These are phyloP conservation scores for Platanus orientalis DNA, from an alignment of 164 flowering plant species.

Conservation along the genomic window DNA sequence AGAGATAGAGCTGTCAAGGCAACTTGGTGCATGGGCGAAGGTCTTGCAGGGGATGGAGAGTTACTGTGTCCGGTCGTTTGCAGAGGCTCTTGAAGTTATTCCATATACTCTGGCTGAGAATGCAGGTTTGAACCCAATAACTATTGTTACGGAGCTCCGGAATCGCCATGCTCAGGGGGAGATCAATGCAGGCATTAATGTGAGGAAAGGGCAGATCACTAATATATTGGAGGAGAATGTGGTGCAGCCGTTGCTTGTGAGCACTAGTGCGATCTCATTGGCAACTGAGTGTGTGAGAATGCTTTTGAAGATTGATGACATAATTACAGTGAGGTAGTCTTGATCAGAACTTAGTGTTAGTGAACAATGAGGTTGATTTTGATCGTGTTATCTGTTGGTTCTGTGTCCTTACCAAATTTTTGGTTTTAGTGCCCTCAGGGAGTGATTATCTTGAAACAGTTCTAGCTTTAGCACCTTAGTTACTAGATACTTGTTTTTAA, in stretches of 20 bases:
- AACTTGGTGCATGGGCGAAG: too few relatives aligned
- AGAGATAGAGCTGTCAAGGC: too few relatives aligned
- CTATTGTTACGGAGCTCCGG: constrained; percentile 89
- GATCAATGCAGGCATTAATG: constrained; percentile 93
- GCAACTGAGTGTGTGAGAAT: constrained; percentile 96
- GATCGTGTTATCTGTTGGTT: too few relatives aligned
- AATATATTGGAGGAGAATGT: constrained; percentile 97
- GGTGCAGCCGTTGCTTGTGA: constrained; percentile 93
- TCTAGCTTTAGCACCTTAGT: too few relatives aligned
- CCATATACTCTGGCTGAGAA: constrained; percentile 94
- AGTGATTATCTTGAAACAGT: too few relatives aligned
- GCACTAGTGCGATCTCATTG: constrained; percentile 83
- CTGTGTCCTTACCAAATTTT: too few relatives aligned
- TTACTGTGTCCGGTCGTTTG: constrained; percentile 72
- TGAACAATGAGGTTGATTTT: too few relatives aligned
- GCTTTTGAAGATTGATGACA: constrained; percentile 99
- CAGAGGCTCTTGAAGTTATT: constrained; percentile 89
- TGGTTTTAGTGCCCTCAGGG: too few relatives aligned
- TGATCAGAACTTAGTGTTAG: too few relatives aligned
- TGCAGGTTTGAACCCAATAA: constrained; percentile 90
- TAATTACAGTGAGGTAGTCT: constrained; percentile 91
- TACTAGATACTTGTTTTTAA: too few relatives aligned
- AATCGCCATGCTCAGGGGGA: constrained; percentile 95
- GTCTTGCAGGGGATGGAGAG: constrained; percentile 96
- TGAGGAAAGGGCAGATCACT: constrained; percentile 97